These are phyloP conservation scores for Sclerotinia trifoliorum DNA, from an alignment of 2,329 filamentous ascomycete species.

Conservation along the genomic window DNA sequence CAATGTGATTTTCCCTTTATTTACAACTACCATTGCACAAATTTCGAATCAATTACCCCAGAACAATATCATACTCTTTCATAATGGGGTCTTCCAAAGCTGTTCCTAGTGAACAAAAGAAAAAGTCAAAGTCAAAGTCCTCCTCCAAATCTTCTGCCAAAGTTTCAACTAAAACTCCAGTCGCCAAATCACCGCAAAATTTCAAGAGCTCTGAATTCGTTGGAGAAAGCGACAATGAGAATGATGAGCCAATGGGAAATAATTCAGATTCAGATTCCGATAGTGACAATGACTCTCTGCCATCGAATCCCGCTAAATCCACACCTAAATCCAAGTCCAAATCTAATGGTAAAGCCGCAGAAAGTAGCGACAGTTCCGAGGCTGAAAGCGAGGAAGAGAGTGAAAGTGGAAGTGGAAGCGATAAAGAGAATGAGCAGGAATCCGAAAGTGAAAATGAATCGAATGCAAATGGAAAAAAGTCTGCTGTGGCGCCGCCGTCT, in stretches of 20 bases:
- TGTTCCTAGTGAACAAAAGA: slow-evolving; percentile 26
- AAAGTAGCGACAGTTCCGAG: slow-evolving; percentile 27
- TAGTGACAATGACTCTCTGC: slow-evolving; percentile 32
- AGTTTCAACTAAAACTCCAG: slow-evolving; percentile 6
- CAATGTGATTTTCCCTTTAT: slow-evolving; percentile 13
- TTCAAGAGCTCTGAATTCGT: slow-evolving; percentile 37
- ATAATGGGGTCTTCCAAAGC: slow-evolving; percentile 29
- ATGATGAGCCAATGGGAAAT: slow-evolving; percentile 25
- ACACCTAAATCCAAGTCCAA: slow-evolving; percentile 22
- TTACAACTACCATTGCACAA: slow-evolving; percentile 12
- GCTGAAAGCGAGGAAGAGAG: slow-evolving; percentile 37
- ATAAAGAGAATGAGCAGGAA: slow-evolving; percentile 40
- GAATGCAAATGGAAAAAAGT: slow-evolving; percentile 9
- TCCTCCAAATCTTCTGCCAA: slow-evolving; percentile 18
- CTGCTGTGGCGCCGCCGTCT: not conserved
- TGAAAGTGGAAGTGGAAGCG: slow-evolving; percentile 31
- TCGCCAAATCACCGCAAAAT: slow-evolving; percentile 10
- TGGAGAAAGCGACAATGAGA: slow-evolving; percentile 36
- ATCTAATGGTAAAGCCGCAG: slow-evolving; percentile 33
- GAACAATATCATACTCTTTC: slow-evolving; percentile 7
- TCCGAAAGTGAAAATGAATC: slow-evolving; percentile 18
- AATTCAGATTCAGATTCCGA: slow-evolving; percentile 28
- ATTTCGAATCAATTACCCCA: not conserved
- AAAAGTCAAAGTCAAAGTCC: slow-evolving; percentile 29
- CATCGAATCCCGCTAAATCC: slow-evolving; percentile 23